Base-by-base conservation (phyloP, 306 rosid species). In the Amphicarpaea edgeworthii region DNA sequence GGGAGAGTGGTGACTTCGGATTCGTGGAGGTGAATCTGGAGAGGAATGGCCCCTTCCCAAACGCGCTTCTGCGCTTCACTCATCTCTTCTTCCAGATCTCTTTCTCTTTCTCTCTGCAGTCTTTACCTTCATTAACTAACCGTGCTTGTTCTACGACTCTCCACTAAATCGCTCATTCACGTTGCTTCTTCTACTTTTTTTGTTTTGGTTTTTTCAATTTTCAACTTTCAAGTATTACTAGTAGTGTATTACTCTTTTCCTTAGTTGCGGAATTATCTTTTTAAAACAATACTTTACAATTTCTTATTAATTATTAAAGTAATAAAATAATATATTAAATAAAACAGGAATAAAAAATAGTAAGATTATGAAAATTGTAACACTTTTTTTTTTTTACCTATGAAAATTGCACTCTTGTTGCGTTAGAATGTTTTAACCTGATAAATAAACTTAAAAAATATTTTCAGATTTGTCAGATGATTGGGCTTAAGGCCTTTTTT, bases 21-120 rank as follows among this genome's bases (percentile, higher is more conserved):
- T 85, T 95, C 90, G 20, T 92, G 96, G 79, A 95, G 97, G 70
- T 95, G 92, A 84, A 95, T 87, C 69, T 88, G 92, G 6, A 95
- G 84, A 53, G 98, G 96, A 77, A 95, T 86, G 12, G 98, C 85
- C 21, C 98, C 98, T 68, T 83, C 81, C 98, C 98, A 95, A n/a
- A 90, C 85, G 64, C 41, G 77, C 77, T 86, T 85, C 43, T 77
- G 87, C n/a, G 96, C 93, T 77, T 85, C 88, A 86, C 70, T 88
- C 79, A 77, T 85, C 75, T 61, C 72, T 73, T 32, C 41, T 73
- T 32, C 41, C 59, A 54, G 43, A 53, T 28, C 84, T 66, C 42
- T 69, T 50, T 50, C 16, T 53, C 38, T 57, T 19, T n/a, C 3
- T 46, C 23, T 66, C 20, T 55, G n/a, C 68, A 46, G 55, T 70